phyloP scores from a whole-genome alignment of 306 rosid species.

The Pachyrhizus erosus region DNA sequence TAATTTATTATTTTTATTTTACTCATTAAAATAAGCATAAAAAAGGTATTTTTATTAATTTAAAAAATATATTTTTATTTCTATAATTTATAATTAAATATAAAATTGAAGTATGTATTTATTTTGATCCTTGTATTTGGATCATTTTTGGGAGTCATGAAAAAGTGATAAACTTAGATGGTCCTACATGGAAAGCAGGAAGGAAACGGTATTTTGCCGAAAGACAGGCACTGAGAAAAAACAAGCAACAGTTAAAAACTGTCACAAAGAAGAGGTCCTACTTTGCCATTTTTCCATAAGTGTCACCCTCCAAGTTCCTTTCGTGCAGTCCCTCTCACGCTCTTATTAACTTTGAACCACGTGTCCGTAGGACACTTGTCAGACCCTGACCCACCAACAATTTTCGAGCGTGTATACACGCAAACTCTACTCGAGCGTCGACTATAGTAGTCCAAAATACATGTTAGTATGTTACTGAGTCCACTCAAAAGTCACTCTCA shows the following conservation, averaged over 20 bases:
- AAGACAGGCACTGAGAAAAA: neutral
- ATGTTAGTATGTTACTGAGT: neutral
- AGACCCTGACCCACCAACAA: neutral
- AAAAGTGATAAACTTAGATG: too few species aligned
- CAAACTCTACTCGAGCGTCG: neutral
- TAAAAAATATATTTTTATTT: too few species aligned
- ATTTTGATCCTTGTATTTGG: too few species aligned
- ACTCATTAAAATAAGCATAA: too few species aligned
- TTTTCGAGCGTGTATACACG: neutral
- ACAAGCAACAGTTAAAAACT: neutral
- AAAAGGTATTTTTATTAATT: too few species aligned
- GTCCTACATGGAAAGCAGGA: neutral
- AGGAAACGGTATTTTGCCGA: neutral
- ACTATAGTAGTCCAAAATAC: neutral
- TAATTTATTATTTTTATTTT: too few species aligned
- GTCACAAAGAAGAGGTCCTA: neutral
- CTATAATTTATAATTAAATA: too few species aligned
- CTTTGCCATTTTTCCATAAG: neutral
- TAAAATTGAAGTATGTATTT: too few species aligned
- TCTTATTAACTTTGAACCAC: conserved; percentile 8
- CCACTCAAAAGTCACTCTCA: neutral
- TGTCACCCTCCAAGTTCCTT: conserved; percentile 10
- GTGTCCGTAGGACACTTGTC: conserved; percentile 36
- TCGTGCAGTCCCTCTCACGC: conserved; percentile 27
- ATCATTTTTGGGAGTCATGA: too few species aligned